These are phyloP conservation scores for Tubosaeta sp. DNA, from an alignment of 768 basidiomycete species.

Conservation along the genomic window DNA sequence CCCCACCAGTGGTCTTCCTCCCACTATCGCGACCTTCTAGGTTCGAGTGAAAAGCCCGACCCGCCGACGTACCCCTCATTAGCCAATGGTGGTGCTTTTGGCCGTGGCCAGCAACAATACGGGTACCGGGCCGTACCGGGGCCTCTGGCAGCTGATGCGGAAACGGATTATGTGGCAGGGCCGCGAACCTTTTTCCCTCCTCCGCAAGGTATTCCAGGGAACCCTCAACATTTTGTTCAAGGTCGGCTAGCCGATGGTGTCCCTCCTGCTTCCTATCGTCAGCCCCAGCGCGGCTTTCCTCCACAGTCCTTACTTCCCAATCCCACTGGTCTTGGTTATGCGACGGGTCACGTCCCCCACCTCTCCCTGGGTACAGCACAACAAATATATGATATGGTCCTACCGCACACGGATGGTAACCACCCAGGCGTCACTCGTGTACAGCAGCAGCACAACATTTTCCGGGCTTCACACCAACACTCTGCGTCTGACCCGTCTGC, in stretches of 20 bases:
- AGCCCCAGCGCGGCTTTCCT: constrained; percentile 54
- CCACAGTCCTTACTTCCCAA: constrained; percentile 53
- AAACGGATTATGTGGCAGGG: constrained; percentile 54
- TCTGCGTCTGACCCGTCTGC: constrained; percentile 79
- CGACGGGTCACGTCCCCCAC: constrained; percentile 55
- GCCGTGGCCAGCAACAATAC: constrained; percentile 51
- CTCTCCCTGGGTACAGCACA: constrained; percentile 71
- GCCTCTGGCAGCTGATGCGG: constrained; percentile 16
- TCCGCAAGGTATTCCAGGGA: constrained; percentile 37
- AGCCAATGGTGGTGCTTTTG: constrained; percentile 40
- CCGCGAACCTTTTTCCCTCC: constrained; percentile 53
- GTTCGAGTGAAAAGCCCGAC: constrained; percentile 37
- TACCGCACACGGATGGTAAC: constrained; percentile 45
- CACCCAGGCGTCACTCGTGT: constrained; percentile 68
- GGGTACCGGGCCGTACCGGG: constrained; percentile 45
- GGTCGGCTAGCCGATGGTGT: constrained; percentile 49
- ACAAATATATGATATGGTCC: constrained; percentile 79
- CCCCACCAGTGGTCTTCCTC: constrained; percentile 49
- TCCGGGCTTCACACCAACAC: constrained; percentile 74
- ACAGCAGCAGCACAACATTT: constrained; percentile 74
- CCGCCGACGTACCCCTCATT: constrained; percentile 67
- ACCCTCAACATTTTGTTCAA: constrained; percentile 45
- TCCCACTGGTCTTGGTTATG: constrained; percentile 51
- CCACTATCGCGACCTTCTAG: constrained; percentile 44
- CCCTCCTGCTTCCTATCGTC: constrained; percentile 53